Conservation (phyloP, 495 filamentous ascomycete species). For the Aspergillus haitiensis region DNA sequence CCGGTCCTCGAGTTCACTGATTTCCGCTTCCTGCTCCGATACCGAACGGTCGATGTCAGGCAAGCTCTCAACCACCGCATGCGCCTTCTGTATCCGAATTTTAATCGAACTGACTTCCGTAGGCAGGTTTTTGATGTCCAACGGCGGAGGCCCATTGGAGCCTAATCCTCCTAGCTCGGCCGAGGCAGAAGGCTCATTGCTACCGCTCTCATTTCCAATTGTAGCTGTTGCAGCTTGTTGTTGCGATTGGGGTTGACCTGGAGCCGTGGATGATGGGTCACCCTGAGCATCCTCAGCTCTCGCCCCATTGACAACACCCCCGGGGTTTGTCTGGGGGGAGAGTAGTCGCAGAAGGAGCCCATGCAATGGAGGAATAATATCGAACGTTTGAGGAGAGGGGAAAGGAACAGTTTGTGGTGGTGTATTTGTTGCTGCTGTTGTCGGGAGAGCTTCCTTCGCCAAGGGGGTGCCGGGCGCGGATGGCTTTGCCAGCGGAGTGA, state of each 20-base stretch:
- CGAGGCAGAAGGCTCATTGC: conserved; percentile 18
- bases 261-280: conserved; percentile 22
- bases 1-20: conserved; percentile 68
- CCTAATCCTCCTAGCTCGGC: conserved; percentile 31
- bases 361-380: conserved; percentile 80
- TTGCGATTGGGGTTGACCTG: conserved; percentile 33
- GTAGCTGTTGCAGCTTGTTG: conserved; percentile 20
- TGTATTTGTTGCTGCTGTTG: conserved; percentile 41
- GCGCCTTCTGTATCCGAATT: conserved; percentile 77
- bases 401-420: conserved; percentile 53
- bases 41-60: conserved; percentile 73
- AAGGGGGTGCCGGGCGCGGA: conserved; percentile 44
- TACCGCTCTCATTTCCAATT: conserved; percentile 23
- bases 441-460: conserved; percentile 36
- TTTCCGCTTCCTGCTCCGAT: conserved; percentile 79
- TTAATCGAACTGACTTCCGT: conserved; percentile 71
- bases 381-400: conserved; percentile 64
- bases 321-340: conserved; percentile 29
- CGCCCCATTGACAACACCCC: conserved; percentile 16
- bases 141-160: conserved; percentile 41
- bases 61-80: conserved; percentile 62
- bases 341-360: conserved; percentile 74
- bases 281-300: conserved; percentile 29
- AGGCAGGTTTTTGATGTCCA: conserved; percentile 76
- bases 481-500: conserved; percentile 42